Conservation (phyloP, 2,329 filamentous ascomycete genomes). For the Trichophyton simii region DNA sequence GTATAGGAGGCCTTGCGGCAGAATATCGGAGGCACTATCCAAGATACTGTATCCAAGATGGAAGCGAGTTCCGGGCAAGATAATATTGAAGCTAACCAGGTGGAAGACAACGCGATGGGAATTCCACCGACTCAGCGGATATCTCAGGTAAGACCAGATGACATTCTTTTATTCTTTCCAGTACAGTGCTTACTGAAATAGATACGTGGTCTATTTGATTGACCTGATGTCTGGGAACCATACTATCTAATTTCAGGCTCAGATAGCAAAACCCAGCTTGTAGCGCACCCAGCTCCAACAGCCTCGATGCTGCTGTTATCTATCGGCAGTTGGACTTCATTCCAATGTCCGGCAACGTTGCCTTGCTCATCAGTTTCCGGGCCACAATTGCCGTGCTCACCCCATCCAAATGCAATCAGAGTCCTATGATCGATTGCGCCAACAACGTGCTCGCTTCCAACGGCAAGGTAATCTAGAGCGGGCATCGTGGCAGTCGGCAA, state of each 20-base stretch:
- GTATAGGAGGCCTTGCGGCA: constrained; percentile 22
- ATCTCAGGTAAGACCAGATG: constrained; percentile 29
- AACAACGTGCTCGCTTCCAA: constrained; percentile 84
- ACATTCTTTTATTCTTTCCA: neutral
- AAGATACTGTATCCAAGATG: constrained; percentile 22
- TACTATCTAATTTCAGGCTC: neutral
- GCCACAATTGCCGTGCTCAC: constrained; percentile 94
- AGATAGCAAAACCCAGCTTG: constrained; percentile 54
- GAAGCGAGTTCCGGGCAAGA: neutral
- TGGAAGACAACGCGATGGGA: neutral
- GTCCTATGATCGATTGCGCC: constrained; percentile 53
- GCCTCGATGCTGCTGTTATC: constrained; percentile 42
- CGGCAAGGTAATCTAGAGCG: constrained; percentile 42
- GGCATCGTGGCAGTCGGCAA: constrained; percentile 54
- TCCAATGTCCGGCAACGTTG: constrained; percentile 58
- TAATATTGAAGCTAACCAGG: neutral
- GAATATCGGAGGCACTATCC: constrained; percentile 20
- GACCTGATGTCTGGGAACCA: constrained; percentile 9
- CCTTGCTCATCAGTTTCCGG: constrained; percentile 47
- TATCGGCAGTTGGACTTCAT: constrained; percentile 50
- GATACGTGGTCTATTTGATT: constrained; percentile 33
- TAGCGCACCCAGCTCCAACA: constrained; percentile 80
- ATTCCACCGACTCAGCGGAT: constrained; percentile 39
- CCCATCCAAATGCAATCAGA: constrained; percentile 87
- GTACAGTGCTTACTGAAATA: constrained; percentile 15